Base-by-base conservation (phyloP, 371 early-diverging fungal genomes). In the Mortierella polycephala region DNA sequence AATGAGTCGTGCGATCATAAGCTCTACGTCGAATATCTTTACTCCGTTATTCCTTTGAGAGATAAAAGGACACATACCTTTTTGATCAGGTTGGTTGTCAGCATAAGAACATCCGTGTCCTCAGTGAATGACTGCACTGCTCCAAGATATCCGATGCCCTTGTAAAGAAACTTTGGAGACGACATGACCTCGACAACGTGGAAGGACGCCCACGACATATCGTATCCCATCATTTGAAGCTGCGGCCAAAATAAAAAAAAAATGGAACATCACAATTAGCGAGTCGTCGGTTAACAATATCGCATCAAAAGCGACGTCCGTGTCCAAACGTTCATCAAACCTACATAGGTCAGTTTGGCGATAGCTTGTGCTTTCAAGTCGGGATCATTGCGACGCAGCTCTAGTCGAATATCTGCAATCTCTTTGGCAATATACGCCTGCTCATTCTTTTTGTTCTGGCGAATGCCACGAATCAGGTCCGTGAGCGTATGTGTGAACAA, bases 151-250 rank as follows among this genome's bases (percentile, higher is more conserved):
- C 98, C 99, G 21, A 93, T 85, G 37, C 95, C 87, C 80, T 98
- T 98, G 79, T 95, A 90, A 23, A 86, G 75, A 46, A 95, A 90
- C 57, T 94, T 93, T 53, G 93, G 86, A 7, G 95, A 93, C 0
- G 97, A 94, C 98, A 98, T 98, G 56, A 96, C 96, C 81, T 98
- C 97, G n/a, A 98, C 93, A 5, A 97, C 91, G 76, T 97, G 95
- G 75, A 98, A 98, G 0, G 93, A 91, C 0, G 98, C 97, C 98
- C 98, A 98, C 5, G 90, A 89, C 94, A 96, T 96, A 75, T 96
- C 96, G 68, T 96, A 97, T 5, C 99, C 98, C 23, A 96, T 87
- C 96, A 97, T 97, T 86, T 97, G 96, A 40, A 98, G 88, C 93
- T 95, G 83, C 41, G 47, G 45, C 40, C 14, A 20, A 23, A 62